Conservation (phyloP, 2,329 filamentous ascomycete species). For the Trichoderma guizhouense region DNA sequence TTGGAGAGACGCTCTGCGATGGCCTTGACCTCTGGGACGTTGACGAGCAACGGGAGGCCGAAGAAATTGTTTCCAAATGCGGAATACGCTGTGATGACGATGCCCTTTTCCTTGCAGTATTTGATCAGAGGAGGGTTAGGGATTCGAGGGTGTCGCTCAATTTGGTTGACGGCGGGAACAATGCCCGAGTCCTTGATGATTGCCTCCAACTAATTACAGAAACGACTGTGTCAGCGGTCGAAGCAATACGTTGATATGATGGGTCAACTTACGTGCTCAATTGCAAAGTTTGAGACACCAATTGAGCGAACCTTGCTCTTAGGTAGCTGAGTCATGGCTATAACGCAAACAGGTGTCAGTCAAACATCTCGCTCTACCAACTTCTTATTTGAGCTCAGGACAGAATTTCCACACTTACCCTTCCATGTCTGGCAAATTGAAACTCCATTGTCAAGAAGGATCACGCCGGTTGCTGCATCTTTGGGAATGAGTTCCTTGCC, state of each 20-base stretch:
- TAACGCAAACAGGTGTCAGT: background rate
- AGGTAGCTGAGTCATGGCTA: conserved; percentile 52
- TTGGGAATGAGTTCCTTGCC: conserved; percentile 45
- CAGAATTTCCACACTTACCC: background rate
- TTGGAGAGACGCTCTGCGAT: conserved; percentile 47
- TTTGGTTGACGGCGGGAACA: conserved; percentile 62
- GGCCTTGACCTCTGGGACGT: conserved; percentile 53
- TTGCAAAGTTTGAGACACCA: conserved; percentile 69
- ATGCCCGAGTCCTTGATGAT: conserved; percentile 56
- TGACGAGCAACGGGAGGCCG: conserved; percentile 50
- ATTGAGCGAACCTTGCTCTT: conserved; percentile 62
- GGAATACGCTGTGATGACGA: conserved; percentile 63
- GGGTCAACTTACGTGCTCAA: conserved; percentile 21
- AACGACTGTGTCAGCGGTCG: background rate
- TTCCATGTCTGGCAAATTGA: conserved; percentile 45
- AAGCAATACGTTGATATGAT: background rate
- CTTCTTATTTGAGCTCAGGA: too few species aligned
- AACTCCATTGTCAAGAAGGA: conserved; percentile 43
- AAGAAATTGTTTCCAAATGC: conserved; percentile 47
- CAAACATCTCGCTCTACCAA: background rate
- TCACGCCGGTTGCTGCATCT: conserved; percentile 28
- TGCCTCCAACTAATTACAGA: conserved; percentile 54
- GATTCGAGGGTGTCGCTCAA: conserved; percentile 65
- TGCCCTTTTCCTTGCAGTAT: conserved; percentile 60
- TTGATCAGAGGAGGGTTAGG: conserved; percentile 54